Evolutionary conservation across 2,329 filamentous ascomycete species (phyloP).

Genomic region (Periglandula ipomoeae): DNA sequence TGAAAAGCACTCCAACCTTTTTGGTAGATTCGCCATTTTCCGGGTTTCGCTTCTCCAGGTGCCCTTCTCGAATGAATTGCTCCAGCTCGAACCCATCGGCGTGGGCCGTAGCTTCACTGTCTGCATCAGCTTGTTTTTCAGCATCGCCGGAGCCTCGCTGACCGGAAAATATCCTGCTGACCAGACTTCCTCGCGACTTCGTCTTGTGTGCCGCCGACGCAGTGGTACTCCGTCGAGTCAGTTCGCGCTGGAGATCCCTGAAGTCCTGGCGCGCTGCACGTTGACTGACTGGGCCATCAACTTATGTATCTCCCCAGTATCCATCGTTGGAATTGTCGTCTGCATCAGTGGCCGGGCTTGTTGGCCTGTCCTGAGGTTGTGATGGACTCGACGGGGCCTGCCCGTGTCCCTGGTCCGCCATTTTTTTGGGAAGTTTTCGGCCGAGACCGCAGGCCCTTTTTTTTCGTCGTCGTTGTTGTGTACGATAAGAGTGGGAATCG

Average conservation of each 20-base stretch:
- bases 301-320: slow-evolving; percentile 17
- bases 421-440: too few species aligned
- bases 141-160: background rate
- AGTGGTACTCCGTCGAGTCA: slow-evolving; percentile 12
- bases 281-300: slow-evolving; percentile 13
- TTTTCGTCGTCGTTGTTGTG: too few species aligned
- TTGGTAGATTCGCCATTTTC: slow-evolving; percentile 52
- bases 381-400: background rate
- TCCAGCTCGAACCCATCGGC: slow-evolving; percentile 58
- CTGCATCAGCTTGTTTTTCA: slow-evolving; percentile 5
- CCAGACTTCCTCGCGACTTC: background rate
- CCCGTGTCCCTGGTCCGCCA: background rate
- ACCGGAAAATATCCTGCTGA: slow-evolving; percentile 4
- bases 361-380: background rate
- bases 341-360: background rate
- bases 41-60: slow-evolving; percentile 60
- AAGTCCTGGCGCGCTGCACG: slow-evolving; percentile 12
- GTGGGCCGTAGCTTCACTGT: slow-evolving; percentile 2
- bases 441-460: too few species aligned
- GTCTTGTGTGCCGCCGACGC: slow-evolving; percentile 3
- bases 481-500: too few species aligned
- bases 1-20: slow-evolving; percentile 70
- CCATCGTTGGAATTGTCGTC: slow-evolving; percentile 11
- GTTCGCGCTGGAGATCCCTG: slow-evolving; percentile 14
- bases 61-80: slow-evolving; percentile 63